Evolutionary conservation across 306 rosid species (phyloP), one percentile per base, ranked within the genome.

Genomic region (Lathyrus aphaca): DNA sequence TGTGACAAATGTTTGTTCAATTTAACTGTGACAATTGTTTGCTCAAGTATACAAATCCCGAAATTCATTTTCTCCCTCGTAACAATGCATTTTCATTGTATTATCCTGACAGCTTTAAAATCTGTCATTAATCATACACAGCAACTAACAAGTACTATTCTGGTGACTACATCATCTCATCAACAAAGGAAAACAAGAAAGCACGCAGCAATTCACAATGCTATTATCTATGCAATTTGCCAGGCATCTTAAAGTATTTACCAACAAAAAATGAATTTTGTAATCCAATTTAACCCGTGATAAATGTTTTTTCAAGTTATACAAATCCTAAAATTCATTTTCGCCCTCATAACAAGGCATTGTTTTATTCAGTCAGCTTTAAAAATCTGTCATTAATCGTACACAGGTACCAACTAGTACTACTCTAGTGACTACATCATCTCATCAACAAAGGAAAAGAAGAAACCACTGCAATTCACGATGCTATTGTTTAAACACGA

Each of bases 301-400:
- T 3, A 30, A 37, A 37, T 23, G 9, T 27, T 18, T 55, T 27
- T 12, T 27, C 13, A 27, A 64, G 23, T 69, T 8, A 57, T 55
- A 43, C 35, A 67, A 61, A 67, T 37, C 44, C 60, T 18, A 21
- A 21, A 25, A 37, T 38, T 60, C 37, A 63, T 14, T 49, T 42
- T 53, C 59, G 15, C 45, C 27, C 18, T 62, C 43, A 66, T 11
- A 60, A 25, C 3, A 25, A n/a, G 16, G 25, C 6, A 1, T 48
- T 39, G 40, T 50, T 69, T 58, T 29, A 44, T 21, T 39, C 65
- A 5, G 57, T 21, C 69, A 55, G 59, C 72, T 29, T 50, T 64
- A 29, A 48, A 45, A 74, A 50, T 17, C 38, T 2, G 35, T 63
- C 21, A 46, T 68, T 23, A 51, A 12, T 71, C 76, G 21, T 16